Evolutionary conservation across 2,329 filamentous ascomycete genomes (phyloP).

Genomic region (Diaporthe citriasiana): DNA sequence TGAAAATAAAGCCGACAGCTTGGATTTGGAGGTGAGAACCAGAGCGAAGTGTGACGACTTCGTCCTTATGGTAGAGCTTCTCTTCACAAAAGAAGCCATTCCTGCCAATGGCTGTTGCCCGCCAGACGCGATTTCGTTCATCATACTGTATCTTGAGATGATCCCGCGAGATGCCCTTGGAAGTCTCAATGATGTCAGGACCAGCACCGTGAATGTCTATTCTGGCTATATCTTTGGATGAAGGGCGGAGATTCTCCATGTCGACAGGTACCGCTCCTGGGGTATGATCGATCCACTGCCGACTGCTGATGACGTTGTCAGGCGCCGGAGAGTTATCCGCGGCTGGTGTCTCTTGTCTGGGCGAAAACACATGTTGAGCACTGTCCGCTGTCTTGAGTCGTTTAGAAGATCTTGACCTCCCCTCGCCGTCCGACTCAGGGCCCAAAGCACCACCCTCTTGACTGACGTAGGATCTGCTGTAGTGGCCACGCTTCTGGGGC

Average conservation of each 20-base stretch:
- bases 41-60: conserved; percentile 71
- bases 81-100: conserved; percentile 81
- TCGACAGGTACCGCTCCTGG: conserved; percentile 72
- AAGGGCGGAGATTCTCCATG: conserved; percentile 70
- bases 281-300: conserved; percentile 73
- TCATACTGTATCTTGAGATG: conserved; percentile 83
- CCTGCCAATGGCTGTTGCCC: conserved; percentile 71
- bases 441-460: conserved; percentile 79
- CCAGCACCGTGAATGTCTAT: conserved; percentile 81
- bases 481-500: conserved; percentile 63
- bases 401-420: conserved; percentile 60
- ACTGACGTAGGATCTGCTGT: conserved; percentile 76
- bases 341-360: conserved; percentile 37
- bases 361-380: conserved; percentile 42
- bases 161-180: conserved; percentile 80
- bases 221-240: conserved; percentile 73
- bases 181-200: conserved; percentile 71
- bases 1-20: conserved; percentile 76
- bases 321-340: conserved; percentile 44
- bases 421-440: conserved; percentile 71
- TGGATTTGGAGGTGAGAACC: conserved; percentile 80
- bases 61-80: conserved; percentile 64
- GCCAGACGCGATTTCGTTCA: conserved; percentile 72
- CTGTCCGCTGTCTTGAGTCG: conserved; percentile 61
- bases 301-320: conserved; percentile 65